Conservation (phyloP, 2,329 filamentous ascomycete species). For the Pseudocercospora crystallina region DNA sequence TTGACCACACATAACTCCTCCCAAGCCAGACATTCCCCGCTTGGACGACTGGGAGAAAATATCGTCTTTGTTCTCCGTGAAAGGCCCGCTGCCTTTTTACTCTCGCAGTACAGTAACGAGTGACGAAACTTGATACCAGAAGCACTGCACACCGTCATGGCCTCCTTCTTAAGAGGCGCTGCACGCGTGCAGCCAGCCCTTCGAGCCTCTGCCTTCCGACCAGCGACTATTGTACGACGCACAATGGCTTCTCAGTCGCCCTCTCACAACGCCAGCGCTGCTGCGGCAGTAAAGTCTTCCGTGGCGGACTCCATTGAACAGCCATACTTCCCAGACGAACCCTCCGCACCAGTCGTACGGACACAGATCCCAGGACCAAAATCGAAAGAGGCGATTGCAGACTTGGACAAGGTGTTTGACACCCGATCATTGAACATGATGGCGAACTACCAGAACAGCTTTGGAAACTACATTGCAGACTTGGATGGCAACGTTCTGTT, state of each 20-base stretch:
- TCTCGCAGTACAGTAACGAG: too few species aligned
- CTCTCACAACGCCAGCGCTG: constrained; percentile 30
- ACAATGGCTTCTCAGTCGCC: constrained; percentile 35
- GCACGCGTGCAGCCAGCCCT: constrained; percentile 33
- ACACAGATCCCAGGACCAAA: constrained; percentile 73
- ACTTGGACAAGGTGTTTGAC: constrained; percentile 79
- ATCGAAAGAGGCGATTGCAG: constrained; percentile 65
- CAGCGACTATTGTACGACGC: constrained; percentile 17
- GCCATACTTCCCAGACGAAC: constrained; percentile 55
- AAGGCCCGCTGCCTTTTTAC: too few species aligned
- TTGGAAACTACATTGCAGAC: constrained; percentile 78
- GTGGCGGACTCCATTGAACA: constrained; percentile 28
- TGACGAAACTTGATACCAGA: too few species aligned
- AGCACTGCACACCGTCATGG: constrained; percentile 27
- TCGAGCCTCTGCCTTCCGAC: constrained; percentile 16
- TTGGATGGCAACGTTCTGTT: constrained; percentile 70
- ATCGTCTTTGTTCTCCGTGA: too few species aligned
- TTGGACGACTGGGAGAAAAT: too few species aligned
- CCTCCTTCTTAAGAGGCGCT: constrained; percentile 33
- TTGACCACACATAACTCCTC: too few species aligned
- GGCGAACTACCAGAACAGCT: constrained; percentile 69
- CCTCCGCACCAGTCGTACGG: constrained; percentile 53
- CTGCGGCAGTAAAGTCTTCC: constrained; percentile 30
- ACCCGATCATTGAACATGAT: constrained; percentile 83
- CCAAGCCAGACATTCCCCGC: too few species aligned